A percentile compares a stretch with the other conserved stretches of the same genome.
phyloP scores from a whole-genome alignment of 2,329 filamentous ascomycete genomes.

The Pestalotiopsis sp. region DNA sequence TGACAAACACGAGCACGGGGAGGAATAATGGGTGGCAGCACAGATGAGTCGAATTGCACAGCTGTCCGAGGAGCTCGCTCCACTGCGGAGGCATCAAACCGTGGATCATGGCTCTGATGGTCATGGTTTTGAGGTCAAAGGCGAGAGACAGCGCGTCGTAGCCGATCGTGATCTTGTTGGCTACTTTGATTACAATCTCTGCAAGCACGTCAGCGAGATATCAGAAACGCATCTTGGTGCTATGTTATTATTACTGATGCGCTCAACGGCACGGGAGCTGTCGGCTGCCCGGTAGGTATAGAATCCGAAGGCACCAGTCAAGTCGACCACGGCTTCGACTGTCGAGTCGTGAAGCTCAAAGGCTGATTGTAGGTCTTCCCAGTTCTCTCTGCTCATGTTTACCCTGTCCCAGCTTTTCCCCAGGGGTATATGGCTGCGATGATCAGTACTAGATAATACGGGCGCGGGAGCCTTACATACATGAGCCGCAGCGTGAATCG shows the following conservation, averaged over 20 bases:
- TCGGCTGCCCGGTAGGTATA: neutral
- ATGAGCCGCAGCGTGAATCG: neutral
- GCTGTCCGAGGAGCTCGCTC: neutral
- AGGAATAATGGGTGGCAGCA: neutral
- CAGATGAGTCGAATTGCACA: neutral
- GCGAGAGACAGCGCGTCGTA: neutral
- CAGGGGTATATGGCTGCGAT: neutral
- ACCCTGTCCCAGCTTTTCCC: neutral
- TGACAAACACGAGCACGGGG: neutral
- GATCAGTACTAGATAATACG: neutral
- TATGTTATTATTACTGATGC: neutral
- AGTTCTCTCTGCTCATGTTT: neutral
- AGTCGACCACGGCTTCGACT: neutral
- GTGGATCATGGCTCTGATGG: neutral
- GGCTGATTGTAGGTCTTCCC: neutral
- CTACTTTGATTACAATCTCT: neutral
- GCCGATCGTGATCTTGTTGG: constrained; percentile 3
- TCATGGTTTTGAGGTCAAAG: neutral
- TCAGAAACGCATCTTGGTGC: no score
- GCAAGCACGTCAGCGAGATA: neutral
- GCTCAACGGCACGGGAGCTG: neutral
- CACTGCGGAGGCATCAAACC: neutral
- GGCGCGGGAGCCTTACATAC: neutral
- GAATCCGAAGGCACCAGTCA: neutral
- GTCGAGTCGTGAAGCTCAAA: neutral